Evolutionary conservation across 2,329 filamentous ascomycete genomes (phyloP), one percentile per base, ranked within the genome.

Genomic region (Botrytis squamosa): DNA sequence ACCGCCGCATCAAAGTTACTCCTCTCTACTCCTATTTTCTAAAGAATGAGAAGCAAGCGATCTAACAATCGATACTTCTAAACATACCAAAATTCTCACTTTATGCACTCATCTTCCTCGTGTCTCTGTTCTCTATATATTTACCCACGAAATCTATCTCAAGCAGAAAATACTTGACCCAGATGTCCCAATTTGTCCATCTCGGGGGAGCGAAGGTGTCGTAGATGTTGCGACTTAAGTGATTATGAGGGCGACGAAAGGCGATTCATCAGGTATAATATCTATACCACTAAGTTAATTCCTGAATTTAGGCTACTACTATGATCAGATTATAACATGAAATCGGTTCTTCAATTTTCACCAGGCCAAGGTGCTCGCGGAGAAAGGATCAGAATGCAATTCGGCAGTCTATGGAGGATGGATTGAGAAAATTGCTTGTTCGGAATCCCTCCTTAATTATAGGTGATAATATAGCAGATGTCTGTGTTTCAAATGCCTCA

Each of bases 51-150:
- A n/a, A 52, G 25, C 49, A 52, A 12, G 10, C 25, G 12, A 52
- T 52, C 49, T 52, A 52, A 12, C 49, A n/a, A 52, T 52, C 25
- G 16, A 52, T 16, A 7, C 49, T 7, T 3, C 25, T 14, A 52
- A n/a, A 5, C 0, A 6, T n/a, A 1, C 0, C 25, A 6, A 1
- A n/a, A 55, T 10, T 7, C 12, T 16, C 5, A n/a, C n/a, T n/a
- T 3, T 7, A n/a, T 25, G 8, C 3, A 46, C 9, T 8, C 12
- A 42, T 29, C 5, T 22, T 7, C 33, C 33, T 62, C 10, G 0
- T 25, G 0, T 25, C 22, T 20, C 2, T 59, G 10, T 62, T 16
- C 20, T 33, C 29, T 60, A 14, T 38, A 33, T 22, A 14, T 25
- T 25, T 4, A 36, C 25, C 4, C 10, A 25, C 33, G 8, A 12